Evolutionary conservation across 352 stramenopile genomes (phyloP).

Genomic region (Phytopythium oedochilum): DNA sequence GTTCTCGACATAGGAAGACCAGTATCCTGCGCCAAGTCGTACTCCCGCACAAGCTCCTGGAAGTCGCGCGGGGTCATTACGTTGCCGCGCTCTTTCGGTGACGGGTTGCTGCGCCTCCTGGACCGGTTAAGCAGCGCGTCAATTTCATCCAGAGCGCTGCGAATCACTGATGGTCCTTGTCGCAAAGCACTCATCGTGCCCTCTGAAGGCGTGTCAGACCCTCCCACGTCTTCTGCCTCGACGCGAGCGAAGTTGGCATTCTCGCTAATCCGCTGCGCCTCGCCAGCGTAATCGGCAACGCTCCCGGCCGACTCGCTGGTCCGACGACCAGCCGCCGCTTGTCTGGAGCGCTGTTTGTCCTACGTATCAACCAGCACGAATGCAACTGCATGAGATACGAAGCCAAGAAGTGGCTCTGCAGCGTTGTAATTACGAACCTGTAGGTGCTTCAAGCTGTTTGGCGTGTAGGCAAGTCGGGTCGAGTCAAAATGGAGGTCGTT

Average conservation of each 20-base stretch:
- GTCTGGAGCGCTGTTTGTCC: constrained; percentile 22
- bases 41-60: constrained; percentile 39
- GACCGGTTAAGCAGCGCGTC: constrained; percentile 39
- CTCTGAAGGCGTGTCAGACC: constrained; percentile 4
- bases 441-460: constrained; percentile 67
- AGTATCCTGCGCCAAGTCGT: constrained; percentile 42
- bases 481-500: constrained; percentile 69
- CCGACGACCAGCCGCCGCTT: not conserved
- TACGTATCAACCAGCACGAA: not conserved
- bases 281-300: constrained; percentile 16
- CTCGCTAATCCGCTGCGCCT: constrained; percentile 14
- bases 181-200: constrained; percentile 15
- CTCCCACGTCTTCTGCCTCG: not conserved
- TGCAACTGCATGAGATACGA: not conserved
- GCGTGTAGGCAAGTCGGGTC: constrained; percentile 41
- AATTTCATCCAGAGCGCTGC: constrained; percentile 44
- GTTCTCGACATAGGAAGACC: constrained; percentile 51
- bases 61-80: constrained; percentile 22
- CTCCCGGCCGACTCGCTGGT: constrained; percentile 4
- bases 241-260: not conserved
- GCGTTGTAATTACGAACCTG: constrained; percentile 28
- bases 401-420: not conserved
- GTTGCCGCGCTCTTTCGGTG: constrained; percentile 8
- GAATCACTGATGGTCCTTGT: constrained; percentile 31
- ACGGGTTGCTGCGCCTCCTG: constrained; percentile 9